These are phyloP conservation scores for Fraxinus nigra DNA, from an alignment of 305 asterid species.

Conservation along the genomic window DNA sequence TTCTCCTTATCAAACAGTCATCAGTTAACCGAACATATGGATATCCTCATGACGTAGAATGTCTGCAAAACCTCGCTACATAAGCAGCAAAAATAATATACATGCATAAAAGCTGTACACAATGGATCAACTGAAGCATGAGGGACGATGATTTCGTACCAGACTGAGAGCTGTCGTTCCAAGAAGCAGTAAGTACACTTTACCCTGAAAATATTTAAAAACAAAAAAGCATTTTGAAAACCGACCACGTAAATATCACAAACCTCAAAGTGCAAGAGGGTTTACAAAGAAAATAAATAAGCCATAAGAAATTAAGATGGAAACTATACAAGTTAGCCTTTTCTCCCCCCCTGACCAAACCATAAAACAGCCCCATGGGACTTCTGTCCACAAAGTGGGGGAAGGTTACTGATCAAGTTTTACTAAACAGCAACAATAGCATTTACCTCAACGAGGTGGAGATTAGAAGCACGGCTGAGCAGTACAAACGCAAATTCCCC, in stretches of 20 bases:
- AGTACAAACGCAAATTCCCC: conserved; percentile 98
- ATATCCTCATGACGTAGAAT: not conserved
- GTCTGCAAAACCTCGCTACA: not conserved
- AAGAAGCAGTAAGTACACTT: conserved; percentile 89
- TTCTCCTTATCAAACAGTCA: not conserved
- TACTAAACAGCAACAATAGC: conserved; percentile 15
- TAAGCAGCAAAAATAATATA: not conserved
- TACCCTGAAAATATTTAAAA: conserved; percentile 51
- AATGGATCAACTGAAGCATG: conserved; percentile 19
- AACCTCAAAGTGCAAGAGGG: not conserved
- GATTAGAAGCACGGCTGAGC: conserved; percentile 98
- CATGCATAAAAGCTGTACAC: not conserved
- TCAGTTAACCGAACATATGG: not conserved
- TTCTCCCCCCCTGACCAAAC: not conserved
- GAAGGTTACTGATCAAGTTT: conserved; percentile 7
- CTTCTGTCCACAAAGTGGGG: not conserved
- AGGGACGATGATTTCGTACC: conserved; percentile 42
- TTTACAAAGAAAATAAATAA: not conserved
- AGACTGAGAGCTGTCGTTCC: conserved; percentile 99
- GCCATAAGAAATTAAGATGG: not conserved
- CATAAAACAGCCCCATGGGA: not conserved
- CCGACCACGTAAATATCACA: not conserved
- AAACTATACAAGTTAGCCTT: not conserved
- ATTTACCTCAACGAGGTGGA: conserved; percentile 95
- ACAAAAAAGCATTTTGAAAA: conserved; percentile 6